A percentile compares a stretch with the other conserved stretches of the same genome.
phyloP scores from a whole-genome alignment of 306 rosid genomes.

The Pueraria montana region DNA sequence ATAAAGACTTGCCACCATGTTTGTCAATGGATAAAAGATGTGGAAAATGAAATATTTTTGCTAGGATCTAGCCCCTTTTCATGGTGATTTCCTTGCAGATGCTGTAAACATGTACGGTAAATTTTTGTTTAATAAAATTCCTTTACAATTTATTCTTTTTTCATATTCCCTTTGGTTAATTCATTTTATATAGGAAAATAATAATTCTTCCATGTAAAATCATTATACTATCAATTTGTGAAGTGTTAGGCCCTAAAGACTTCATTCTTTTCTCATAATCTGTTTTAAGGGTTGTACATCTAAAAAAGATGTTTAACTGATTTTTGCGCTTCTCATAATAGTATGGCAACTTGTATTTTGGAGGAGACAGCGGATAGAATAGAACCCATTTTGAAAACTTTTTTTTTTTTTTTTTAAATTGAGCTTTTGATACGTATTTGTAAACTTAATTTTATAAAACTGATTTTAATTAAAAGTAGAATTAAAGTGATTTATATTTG shows the following conservation, averaged over 20 bases:
- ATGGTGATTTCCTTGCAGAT: slow-evolving; percentile 70
- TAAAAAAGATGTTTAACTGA: not conserved
- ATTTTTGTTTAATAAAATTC: slow-evolving; percentile 53
- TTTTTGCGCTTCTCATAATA: not conserved
- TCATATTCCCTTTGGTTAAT: not conserved
- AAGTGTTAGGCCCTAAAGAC: slow-evolving; percentile 2
- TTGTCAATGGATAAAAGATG: slow-evolving; percentile 98
- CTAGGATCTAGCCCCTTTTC: slow-evolving; percentile 99
- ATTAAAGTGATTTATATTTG: not conserved
- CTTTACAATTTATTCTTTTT: slow-evolving; percentile 30
- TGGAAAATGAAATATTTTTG: slow-evolving; percentile 95
- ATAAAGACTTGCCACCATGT: slow-evolving; percentile 94
- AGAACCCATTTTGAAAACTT: not conserved
- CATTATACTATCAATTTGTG: slow-evolving; percentile 10
- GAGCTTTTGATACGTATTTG: no score
- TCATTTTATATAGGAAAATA: not conserved
- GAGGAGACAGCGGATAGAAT: not conserved
- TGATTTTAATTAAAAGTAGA: not conserved
- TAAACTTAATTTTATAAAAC: no score
- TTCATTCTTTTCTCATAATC: not conserved
- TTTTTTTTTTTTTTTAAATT: no score
- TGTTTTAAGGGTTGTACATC: not conserved
- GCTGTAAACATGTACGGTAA: slow-evolving; percentile 69
- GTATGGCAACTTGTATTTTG: not conserved
- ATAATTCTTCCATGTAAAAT: slow-evolving; percentile 2